These are phyloP conservation scores for Aspergillus persii DNA, from an alignment of 2,329 filamentous ascomycete genomes.

Conservation along the genomic window DNA sequence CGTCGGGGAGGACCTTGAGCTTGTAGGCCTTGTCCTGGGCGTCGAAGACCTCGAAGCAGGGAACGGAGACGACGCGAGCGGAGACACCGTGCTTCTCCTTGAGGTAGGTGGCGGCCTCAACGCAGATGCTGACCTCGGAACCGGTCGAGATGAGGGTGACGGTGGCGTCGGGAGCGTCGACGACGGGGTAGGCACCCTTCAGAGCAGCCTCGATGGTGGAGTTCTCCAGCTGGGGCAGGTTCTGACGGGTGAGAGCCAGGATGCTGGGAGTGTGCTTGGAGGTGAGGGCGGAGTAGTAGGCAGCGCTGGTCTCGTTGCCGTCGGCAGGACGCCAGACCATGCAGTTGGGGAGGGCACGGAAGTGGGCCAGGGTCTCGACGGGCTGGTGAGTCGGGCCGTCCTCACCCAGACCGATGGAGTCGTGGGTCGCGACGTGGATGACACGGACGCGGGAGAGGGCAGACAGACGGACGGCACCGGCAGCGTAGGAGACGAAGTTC, in stretches of 20 bases:
- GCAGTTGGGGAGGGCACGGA: slow-evolving; percentile 97
- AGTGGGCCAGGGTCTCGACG: slow-evolving; percentile 96
- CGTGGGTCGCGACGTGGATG: slow-evolving; percentile 97
- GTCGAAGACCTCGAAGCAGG: slow-evolving; percentile 97
- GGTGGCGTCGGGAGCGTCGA: slow-evolving; percentile 78
- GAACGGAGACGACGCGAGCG: slow-evolving; percentile 90
- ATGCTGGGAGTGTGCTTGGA: slow-evolving; percentile 88
- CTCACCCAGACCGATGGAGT: slow-evolving; percentile 98
- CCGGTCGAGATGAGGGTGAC: slow-evolving; percentile 92
- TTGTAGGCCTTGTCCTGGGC: slow-evolving; percentile 91
- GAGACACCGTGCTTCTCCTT: slow-evolving; percentile 83
- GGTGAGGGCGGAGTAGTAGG: slow-evolving; percentile 93
- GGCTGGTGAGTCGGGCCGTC: slow-evolving; percentile 98
- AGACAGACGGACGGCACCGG: slow-evolving; percentile 90
- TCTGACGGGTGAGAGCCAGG: slow-evolving; percentile 93
- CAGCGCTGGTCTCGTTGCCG: slow-evolving; percentile 95
- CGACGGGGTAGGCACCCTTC: slow-evolving; percentile 92
- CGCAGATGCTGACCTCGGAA: slow-evolving; percentile 90
- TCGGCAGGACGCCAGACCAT: slow-evolving; percentile 99
- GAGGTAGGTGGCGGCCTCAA: slow-evolving; percentile 89
- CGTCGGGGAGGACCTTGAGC: slow-evolving; percentile 87
- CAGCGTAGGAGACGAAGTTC: slow-evolving; percentile 98
- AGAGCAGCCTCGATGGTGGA: slow-evolving; percentile 83
- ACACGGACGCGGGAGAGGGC: slow-evolving; percentile 84
- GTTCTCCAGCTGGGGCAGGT: slow-evolving; percentile 94